A percentile compares a stretch with the other conserved stretches of the same genome.
Evolutionary conservation across 2,329 filamentous ascomycete species (phyloP).

Genomic region (Colletotrichum sp.): DNA sequence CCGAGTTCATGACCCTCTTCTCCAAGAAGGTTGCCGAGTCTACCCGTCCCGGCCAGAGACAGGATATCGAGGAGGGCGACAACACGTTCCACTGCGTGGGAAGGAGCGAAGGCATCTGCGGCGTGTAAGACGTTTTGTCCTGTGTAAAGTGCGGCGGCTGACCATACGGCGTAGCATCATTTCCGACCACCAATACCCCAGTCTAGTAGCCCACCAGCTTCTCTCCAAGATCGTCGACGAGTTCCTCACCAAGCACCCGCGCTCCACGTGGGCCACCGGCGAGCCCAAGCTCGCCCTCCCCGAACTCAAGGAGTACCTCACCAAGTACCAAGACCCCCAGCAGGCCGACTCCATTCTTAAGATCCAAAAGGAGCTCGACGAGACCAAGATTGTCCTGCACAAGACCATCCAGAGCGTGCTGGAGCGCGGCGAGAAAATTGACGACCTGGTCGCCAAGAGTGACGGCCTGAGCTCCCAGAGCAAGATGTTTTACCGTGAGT

Average conservation of each 20-base stretch:
- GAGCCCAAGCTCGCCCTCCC: conserved; percentile 66
- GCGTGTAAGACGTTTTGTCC: conserved; percentile 47
- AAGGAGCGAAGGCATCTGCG: conserved; percentile 75
- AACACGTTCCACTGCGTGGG: conserved; percentile 81
- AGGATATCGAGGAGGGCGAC: conserved; percentile 86
- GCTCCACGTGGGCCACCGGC: conserved; percentile 67
- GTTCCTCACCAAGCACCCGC: conserved; percentile 79
- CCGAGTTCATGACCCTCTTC: conserved; percentile 80
- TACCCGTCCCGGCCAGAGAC: conserved; percentile 79
- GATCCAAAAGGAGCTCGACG: conserved; percentile 95
- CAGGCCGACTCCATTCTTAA: conserved; percentile 92
- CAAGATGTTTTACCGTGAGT: conserved; percentile 95
- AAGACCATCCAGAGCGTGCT: conserved; percentile 92
- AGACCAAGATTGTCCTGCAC: conserved; percentile 96
- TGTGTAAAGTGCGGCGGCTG: neutral
- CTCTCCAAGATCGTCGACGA: conserved; percentile 83
- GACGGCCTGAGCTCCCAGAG: conserved; percentile 88
- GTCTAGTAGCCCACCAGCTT: conserved; percentile 83
- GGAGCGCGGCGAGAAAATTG: conserved; percentile 95
- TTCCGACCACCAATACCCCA: conserved; percentile 76
- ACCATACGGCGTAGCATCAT: conserved; percentile 56
- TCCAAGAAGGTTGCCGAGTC: conserved; percentile 87
- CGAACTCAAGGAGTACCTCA: conserved; percentile 77
- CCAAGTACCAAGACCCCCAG: conserved; percentile 81
- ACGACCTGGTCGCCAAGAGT: conserved; percentile 91